A percentile compares a stretch with the other conserved stretches of the same genome.
Conservation (phyloP, 306 rosid species). For the Casuarina equisetifolia region DNA sequence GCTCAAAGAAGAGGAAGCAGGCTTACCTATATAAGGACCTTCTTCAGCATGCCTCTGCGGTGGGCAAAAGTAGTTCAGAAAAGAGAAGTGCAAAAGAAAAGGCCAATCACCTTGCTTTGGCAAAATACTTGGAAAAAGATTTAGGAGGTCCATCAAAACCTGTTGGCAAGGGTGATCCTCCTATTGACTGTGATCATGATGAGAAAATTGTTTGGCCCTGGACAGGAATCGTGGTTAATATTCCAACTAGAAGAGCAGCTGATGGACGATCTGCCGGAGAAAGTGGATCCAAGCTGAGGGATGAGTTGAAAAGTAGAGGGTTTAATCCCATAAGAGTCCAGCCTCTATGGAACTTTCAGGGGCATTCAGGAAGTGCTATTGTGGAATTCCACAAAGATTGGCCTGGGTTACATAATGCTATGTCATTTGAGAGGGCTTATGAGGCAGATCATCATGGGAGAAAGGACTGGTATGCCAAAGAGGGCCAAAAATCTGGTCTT, state of each 20-base stretch:
- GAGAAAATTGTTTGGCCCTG: slow-evolving; percentile 91
- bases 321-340: slow-evolving; percentile 72
- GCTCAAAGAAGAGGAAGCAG: slow-evolving; percentile 60
- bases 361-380: slow-evolving; percentile 78
- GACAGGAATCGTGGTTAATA: slow-evolving; percentile 82
- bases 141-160: slow-evolving; percentile 50
- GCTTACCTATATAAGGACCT: slow-evolving; percentile 58
- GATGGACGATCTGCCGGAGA: slow-evolving; percentile 73
- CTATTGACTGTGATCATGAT: slow-evolving; percentile 45
- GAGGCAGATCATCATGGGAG: slow-evolving; percentile 73
- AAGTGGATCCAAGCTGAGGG: slow-evolving; percentile 91
- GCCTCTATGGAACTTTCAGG: slow-evolving; percentile 62
- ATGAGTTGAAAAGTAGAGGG: slow-evolving; percentile 71
- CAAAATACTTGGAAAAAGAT: slow-evolving; percentile 66
- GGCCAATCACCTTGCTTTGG: slow-evolving; percentile 81
- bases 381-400: slow-evolving; percentile 84
- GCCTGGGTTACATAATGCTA: slow-evolving; percentile 75
- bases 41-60: slow-evolving; percentile 89
- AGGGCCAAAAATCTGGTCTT: slow-evolving; percentile 59
- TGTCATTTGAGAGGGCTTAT: slow-evolving; percentile 82
- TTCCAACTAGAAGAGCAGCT: slow-evolving; percentile 61
- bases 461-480: slow-evolving; percentile 58
- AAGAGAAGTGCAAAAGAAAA: slow-evolving; percentile 73
- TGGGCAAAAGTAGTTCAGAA: slow-evolving; percentile 75
- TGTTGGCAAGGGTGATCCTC: slow-evolving; percentile 44